phyloP scores from a whole-genome alignment of 2,329 filamentous ascomycete species.

The Acrodontium crateriforme region DNA sequence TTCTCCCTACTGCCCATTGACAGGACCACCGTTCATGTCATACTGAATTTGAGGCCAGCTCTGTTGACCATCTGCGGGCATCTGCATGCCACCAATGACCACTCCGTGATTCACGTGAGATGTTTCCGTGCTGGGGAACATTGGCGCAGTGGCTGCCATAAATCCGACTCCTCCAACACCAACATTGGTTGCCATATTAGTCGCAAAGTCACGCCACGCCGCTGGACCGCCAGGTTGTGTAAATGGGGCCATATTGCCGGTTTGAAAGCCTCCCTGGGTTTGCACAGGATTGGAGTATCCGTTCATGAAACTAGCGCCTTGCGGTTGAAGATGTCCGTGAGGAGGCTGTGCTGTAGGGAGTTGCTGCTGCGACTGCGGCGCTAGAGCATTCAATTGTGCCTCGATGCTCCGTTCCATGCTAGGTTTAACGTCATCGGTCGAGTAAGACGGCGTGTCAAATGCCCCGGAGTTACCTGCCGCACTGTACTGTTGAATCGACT shows the following conservation, averaged over 20 bases:
- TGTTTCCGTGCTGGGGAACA: background rate
- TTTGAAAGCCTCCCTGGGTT: background rate
- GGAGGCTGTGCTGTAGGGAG: background rate
- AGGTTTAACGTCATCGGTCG: no score
- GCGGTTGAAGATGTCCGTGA: slow-evolving; percentile 1
- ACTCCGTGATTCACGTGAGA: slow-evolving; percentile 3
- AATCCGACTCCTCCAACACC: background rate
- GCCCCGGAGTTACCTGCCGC: no score
- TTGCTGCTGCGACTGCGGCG: background rate
- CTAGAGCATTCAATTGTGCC: slow-evolving; percentile 2
- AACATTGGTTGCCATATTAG: slow-evolving; percentile 9
- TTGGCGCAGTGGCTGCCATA: background rate
- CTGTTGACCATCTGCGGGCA: slow-evolving; percentile 10
- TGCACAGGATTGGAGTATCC: slow-evolving; percentile 1
- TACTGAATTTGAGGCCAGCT: slow-evolving; percentile 16
- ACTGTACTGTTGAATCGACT: no score
- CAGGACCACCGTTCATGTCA: slow-evolving; percentile 1
- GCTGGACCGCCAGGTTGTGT: slow-evolving; percentile 7
- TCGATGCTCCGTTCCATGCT: slow-evolving; percentile 3
- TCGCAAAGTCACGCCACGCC: slow-evolving; percentile 17
- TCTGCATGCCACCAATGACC: slow-evolving; percentile 10
- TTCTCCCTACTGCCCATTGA: no score
- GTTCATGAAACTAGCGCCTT: slow-evolving; percentile 1
- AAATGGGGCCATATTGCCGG: background rate
- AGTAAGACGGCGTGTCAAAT: no score